Evolutionary conservation across 148 eudicot genomes (phyloP).

Genomic region (Chenopodium album): DNA sequence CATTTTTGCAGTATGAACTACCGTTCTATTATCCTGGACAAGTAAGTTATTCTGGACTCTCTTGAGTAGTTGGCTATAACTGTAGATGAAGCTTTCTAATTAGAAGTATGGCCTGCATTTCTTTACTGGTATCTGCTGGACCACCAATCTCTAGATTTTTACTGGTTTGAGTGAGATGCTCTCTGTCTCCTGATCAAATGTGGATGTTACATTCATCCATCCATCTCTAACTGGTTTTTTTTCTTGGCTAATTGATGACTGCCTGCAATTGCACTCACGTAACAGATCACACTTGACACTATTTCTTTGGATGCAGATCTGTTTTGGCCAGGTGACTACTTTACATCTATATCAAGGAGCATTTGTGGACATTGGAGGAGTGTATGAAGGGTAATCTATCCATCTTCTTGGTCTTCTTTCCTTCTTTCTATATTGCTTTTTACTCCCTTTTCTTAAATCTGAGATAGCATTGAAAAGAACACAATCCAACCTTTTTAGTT

Average conservation of each 20-base stretch:
- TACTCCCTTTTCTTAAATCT: neutral
- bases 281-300: neutral
- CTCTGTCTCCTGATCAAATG: neutral
- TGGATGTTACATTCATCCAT: neutral
- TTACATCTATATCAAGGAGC: slow-evolving; percentile 98
- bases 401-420: neutral
- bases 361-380: slow-evolving; percentile 98
- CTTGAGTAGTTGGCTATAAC: neutral
- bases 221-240: neutral
- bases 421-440: neutral
- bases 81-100: neutral
- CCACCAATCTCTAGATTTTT: neutral
- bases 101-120: neutral
- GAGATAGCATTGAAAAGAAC: neutral
- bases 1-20: slow-evolving; percentile 82
- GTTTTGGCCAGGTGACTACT: slow-evolving; percentile 86
- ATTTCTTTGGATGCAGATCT: slow-evolving; percentile 51
- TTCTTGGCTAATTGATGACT: neutral
- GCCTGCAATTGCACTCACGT: neutral
- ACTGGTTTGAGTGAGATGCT: neutral
- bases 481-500: neutral
- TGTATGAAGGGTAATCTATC: slow-evolving; percentile 77
- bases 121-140: neutral
- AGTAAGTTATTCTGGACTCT: slow-evolving; percentile 47
- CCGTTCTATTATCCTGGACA: slow-evolving; percentile 99